phyloP scores from a whole-genome alignment of 148 eudicot species.

The Diospyros kaki region DNA sequence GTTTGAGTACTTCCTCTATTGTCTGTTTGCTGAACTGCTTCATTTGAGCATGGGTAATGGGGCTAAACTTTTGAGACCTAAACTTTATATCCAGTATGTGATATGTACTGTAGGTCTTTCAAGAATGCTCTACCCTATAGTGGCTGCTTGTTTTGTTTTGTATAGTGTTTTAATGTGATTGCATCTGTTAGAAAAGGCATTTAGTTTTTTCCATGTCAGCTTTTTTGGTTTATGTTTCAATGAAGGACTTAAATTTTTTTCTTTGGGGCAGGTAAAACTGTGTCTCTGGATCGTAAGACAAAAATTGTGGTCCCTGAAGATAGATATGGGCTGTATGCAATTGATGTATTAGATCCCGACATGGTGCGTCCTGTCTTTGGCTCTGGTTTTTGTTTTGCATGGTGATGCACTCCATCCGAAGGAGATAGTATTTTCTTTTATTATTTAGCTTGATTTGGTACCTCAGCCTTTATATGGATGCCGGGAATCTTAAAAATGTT shows the following conservation, averaged over 20 bases:
- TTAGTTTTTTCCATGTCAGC: not conserved
- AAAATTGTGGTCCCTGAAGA: conserved; percentile 78
- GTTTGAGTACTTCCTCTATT: too few relatives aligned
- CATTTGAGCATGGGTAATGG: too few relatives aligned
- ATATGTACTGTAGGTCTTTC: not conserved
- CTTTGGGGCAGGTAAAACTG: conserved; percentile 59
- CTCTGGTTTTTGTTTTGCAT: not conserved
- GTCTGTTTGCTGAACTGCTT: too few relatives aligned
- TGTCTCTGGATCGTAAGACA: conserved; percentile 58
- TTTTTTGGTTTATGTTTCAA: not conserved
- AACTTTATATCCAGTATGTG: too few relatives aligned
- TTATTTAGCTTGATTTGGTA: not conserved
- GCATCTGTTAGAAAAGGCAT: too few relatives aligned
- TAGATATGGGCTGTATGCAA: conserved; percentile 83
- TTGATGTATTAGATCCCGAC: conserved; percentile 91
- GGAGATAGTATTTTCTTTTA: conserved; percentile 5
- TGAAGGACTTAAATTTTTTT: not conserved
- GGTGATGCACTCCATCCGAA: not conserved
- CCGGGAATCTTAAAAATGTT: not conserved
- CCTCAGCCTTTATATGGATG: not conserved
- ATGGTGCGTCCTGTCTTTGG: conserved; percentile 42
- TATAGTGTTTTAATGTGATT: too few relatives aligned
- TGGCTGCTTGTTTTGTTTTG: not conserved
- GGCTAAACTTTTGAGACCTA: too few relatives aligned
- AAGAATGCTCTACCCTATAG: not conserved